phyloP scores from a whole-genome alignment of 495 filamentous ascomycete species.

The Cercophora sp. region DNA sequence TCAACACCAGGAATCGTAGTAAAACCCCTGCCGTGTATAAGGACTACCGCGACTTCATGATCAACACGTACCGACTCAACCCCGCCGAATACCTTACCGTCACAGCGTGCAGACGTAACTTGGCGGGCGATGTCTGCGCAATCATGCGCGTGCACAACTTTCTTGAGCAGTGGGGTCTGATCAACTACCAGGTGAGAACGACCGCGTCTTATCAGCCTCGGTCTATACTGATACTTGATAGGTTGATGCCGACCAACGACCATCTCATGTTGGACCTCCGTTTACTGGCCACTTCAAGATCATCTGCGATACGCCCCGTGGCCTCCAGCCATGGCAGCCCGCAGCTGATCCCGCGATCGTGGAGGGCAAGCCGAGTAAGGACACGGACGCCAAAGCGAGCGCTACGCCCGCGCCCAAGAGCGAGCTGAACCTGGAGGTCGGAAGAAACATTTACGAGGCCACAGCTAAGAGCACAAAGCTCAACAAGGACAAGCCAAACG shows the following conservation, averaged over 20 bases:
- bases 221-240: conserved; percentile 37
- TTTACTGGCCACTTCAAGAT: conserved; percentile 97
- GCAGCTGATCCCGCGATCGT: conserved; percentile 65
- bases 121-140: conserved; percentile 95
- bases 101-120: conserved; percentile 91
- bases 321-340: conserved; percentile 91
- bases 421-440: conserved; percentile 82
- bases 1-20: conserved; percentile 95
- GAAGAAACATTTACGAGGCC: conserved; percentile 91
- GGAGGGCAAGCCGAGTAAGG: conserved; percentile 66
- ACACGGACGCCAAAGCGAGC: conserved; percentile 67
- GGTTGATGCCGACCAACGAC: conserved; percentile 93
- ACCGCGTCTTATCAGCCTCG: neutral
- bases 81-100: conserved; percentile 95
- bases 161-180: conserved; percentile 98
- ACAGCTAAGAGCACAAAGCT: conserved; percentile 82
- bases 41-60: conserved; percentile 99
- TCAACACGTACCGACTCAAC: conserved; percentile 95
- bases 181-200: conserved; percentile 90
- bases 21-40: conserved; percentile 98
- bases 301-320: conserved; percentile 89
- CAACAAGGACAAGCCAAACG: conserved; percentile 62
- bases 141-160: conserved; percentile 99
- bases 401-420: conserved; percentile 64
- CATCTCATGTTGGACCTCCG: conserved; percentile 91